A percentile compares a stretch with the other conserved stretches of the same genome.
Conservation (phyloP, 1,284 basidiomycete genomes). For the Trichosporon ovoides region DNA sequence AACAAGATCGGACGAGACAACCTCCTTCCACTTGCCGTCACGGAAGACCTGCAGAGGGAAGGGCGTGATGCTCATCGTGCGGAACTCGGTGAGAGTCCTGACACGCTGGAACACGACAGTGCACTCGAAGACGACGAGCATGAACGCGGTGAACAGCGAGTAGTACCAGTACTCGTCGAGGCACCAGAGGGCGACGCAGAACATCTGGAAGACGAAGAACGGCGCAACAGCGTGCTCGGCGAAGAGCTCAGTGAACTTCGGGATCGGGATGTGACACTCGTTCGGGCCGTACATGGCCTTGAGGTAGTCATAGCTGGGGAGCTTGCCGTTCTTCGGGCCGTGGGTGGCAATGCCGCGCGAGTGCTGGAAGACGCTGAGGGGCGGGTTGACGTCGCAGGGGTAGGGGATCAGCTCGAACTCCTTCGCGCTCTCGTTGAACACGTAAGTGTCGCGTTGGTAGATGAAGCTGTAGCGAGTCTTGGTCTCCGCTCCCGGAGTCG, state of each 20-base stretch:
- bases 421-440: conserved; percentile 56
- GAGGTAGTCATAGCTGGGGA: conserved; percentile 51
- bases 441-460: conserved; percentile 94
- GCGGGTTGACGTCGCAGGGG: conserved; percentile 70
- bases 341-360: conserved; percentile 53
- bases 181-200: conserved; percentile 92
- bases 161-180: conserved; percentile 98
- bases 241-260: conserved; percentile 81
- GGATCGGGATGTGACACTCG: conserved; percentile 91
- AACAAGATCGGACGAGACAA: conserved; percentile 78
- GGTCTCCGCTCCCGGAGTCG: conserved; percentile 50
- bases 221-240: conserved; percentile 87
- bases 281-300: conserved; percentile 73
- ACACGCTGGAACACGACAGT: conserved; percentile 95
- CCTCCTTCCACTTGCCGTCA: conserved; percentile 68
- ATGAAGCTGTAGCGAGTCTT: conserved; percentile 72
- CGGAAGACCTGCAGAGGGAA: conserved; percentile 77
- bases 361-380: conserved; percentile 63
- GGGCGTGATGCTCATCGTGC: conserved; percentile 88
- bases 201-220: conserved; percentile 94
- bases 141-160: conserved; percentile 91
- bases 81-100: conserved; percentile 82
- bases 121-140: conserved; percentile 94
- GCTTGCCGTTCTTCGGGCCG: conserved; percentile 18
- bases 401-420: conserved; percentile 82